Conservation (phyloP, 352 stramenopile species). For the Pythium biforme region DNA sequence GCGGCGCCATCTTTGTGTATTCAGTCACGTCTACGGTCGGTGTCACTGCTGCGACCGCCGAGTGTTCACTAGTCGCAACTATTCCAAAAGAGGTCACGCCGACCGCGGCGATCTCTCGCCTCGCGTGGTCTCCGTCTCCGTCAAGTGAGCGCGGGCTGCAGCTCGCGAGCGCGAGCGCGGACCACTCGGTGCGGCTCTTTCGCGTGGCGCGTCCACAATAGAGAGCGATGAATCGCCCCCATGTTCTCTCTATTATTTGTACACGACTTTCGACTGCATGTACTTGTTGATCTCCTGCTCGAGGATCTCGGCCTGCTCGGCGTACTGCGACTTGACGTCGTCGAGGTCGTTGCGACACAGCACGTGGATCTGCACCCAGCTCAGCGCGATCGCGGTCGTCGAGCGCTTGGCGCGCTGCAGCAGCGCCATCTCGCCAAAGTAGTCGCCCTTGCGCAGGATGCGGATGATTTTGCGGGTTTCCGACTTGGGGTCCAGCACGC, state of each 20-base stretch:
- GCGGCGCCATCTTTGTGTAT: constrained; percentile 45
- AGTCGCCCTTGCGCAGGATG: constrained; percentile 73
- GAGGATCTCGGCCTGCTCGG: constrained; percentile 56
- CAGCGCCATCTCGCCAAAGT: constrained; percentile 79
- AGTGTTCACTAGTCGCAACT: constrained; percentile 16
- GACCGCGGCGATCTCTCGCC: constrained; percentile 41
- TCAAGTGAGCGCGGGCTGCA: neutral
- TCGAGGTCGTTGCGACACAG: constrained; percentile 65
- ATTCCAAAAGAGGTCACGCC: constrained; percentile 30
- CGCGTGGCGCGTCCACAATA: constrained; percentile 19
- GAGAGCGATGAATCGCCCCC: too few relatives aligned
- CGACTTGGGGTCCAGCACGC: constrained; percentile 58
- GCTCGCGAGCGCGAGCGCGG: constrained; percentile 45
- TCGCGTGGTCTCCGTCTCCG: constrained; percentile 37
- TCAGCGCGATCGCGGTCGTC: constrained; percentile 62
- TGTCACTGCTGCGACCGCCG: neutral
- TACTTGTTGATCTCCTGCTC: constrained; percentile 79
- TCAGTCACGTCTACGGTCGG: constrained; percentile 9
- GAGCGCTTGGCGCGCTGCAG: constrained; percentile 65
- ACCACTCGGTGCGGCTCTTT: constrained; percentile 59
- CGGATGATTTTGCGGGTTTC: constrained; percentile 54
- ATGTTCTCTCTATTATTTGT: constrained; percentile 34
- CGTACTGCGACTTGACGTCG: constrained; percentile 68
- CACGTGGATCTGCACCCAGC: constrained; percentile 80
- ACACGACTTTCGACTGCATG: constrained; percentile 62